Percentiles rank a stretch among this genome's conserved stretches.
These are phyloP conservation scores for Castanea sativa DNA, from an alignment of 306 rosid genomes.

Conservation along the genomic window DNA sequence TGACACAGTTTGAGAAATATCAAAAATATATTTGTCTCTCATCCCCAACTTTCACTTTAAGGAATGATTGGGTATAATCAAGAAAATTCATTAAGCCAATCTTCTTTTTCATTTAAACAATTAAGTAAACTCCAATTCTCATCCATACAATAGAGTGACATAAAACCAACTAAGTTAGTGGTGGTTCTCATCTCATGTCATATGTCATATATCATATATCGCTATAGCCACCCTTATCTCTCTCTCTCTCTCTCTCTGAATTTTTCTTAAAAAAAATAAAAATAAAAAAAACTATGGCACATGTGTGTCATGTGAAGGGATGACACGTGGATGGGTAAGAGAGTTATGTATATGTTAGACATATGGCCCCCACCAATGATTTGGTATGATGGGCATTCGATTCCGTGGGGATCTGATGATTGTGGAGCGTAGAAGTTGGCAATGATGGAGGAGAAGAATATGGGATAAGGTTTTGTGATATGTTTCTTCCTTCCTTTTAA, in stretches of 20 bases:
- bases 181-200: slow-evolving; percentile 51
- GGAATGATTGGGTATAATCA: slow-evolving; percentile 36
- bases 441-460: slow-evolving; percentile 40
- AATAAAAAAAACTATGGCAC: background rate
- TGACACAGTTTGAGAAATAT: slow-evolving; percentile 28
- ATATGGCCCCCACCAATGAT: slow-evolving; percentile 69
- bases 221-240: slow-evolving; percentile 19
- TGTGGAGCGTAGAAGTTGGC: slow-evolving; percentile 63
- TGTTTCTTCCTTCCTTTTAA: slow-evolving; percentile 34
- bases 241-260: background rate
- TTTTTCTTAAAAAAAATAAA: too few relatives aligned
- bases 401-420: slow-evolving; percentile 66
- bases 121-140: slow-evolving; percentile 24
- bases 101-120: slow-evolving; percentile 19
- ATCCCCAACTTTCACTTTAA: slow-evolving; percentile 21
- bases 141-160: slow-evolving; percentile 30
- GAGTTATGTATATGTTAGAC: slow-evolving; percentile 30
- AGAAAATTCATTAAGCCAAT: slow-evolving; percentile 22
- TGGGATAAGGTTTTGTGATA: slow-evolving; percentile 48
- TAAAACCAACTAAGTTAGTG: slow-evolving; percentile 34
- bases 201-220: too few relatives aligned
- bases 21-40: background rate
- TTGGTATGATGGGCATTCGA: slow-evolving; percentile 84
- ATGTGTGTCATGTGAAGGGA: slow-evolving; percentile 22
- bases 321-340: slow-evolving; percentile 27